phyloP scores from a whole-genome alignment of 2,329 filamentous ascomycete genomes.

The Plectosphaerella plurivora region DNA sequence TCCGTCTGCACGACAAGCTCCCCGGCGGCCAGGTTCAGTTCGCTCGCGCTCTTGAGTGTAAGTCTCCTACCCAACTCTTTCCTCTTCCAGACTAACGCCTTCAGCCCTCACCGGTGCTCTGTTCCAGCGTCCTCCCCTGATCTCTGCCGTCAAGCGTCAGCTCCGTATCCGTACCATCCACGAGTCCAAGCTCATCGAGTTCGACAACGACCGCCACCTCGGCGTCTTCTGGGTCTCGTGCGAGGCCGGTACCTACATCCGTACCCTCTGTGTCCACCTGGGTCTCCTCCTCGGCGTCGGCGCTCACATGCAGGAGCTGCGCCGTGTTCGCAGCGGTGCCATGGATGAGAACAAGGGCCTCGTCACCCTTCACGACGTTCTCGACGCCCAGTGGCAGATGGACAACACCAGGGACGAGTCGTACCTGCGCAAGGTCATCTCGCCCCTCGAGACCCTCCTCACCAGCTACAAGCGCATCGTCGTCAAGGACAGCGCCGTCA shows the following conservation, averaged over 20 bases:
- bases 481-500: constrained; percentile 94
- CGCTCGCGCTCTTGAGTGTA: constrained; percentile 80
- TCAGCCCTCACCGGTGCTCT: constrained; percentile 80
- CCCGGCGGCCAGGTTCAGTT: constrained; percentile 92
- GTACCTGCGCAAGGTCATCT: constrained; percentile 86
- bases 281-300: constrained; percentile 74
- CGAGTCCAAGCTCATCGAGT: constrained; percentile 94
- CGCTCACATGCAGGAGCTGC: constrained; percentile 97
- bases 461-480: constrained; percentile 94
- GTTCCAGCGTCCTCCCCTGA: constrained; percentile 94
- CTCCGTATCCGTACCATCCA: constrained; percentile 97
- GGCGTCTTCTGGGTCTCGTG: constrained; percentile 99
- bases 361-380: constrained; percentile 90
- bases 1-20: constrained; percentile 91
- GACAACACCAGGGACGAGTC: constrained; percentile 91
- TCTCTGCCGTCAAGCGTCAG: constrained; percentile 98
- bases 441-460: constrained; percentile 87
- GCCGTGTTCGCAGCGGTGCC: constrained; percentile 87
- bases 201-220: constrained; percentile 95
- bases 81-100: constrained; percentile 3
- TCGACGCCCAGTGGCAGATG: constrained; percentile 93
- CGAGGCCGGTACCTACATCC: constrained; percentile 97
- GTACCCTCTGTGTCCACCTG: constrained; percentile 94
- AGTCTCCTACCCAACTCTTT: constrained; percentile 1
- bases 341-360: constrained; percentile 89